phyloP scores from a whole-genome alignment of 2,329 filamentous ascomycete genomes.

The Aureobasidium sp. region DNA sequence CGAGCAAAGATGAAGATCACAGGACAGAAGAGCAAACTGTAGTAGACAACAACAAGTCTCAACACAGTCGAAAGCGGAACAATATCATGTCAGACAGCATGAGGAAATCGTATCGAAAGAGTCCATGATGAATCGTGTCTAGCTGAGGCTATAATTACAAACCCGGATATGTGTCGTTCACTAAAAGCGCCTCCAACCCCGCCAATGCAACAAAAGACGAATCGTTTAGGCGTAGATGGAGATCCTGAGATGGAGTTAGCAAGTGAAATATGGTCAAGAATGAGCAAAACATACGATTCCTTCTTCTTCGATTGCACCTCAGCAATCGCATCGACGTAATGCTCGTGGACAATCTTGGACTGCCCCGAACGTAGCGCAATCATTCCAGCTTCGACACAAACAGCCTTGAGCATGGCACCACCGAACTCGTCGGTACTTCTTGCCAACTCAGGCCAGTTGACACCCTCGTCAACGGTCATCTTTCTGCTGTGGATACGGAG shows the following conservation, averaged over 20 bases:
- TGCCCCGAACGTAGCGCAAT: constrained; percentile 91
- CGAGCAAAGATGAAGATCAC: constrained; percentile 64
- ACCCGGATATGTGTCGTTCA: constrained; percentile 6
- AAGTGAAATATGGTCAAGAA: not conserved
- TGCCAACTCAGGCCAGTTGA: constrained; percentile 95
- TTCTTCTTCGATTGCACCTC: constrained; percentile 97
- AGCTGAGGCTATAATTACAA: constrained; percentile 15
- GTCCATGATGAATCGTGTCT: constrained; percentile 13
- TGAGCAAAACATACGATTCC: constrained; percentile 39
- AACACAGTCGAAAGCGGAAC: not conserved
- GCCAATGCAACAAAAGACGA: constrained; percentile 7
- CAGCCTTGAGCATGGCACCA: constrained; percentile 93
- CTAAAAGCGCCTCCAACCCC: constrained; percentile 8
- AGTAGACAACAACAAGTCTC: constrained; percentile 14
- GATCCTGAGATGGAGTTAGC: constrained; percentile 10
- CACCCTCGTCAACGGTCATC: constrained; percentile 87
- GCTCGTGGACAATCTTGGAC: constrained; percentile 94
- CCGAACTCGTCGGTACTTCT: constrained; percentile 98
- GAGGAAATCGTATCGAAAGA: not conserved
- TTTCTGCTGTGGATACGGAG: constrained; percentile 95
- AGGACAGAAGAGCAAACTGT: constrained; percentile 52
- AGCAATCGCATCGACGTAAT: constrained; percentile 96
- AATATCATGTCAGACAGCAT: not conserved
- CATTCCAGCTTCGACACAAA: constrained; percentile 98
- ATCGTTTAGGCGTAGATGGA: constrained; percentile 16